Evolutionary conservation across 2,329 filamentous ascomycete species (phyloP).

Genomic region (Thelonectria discophora): DNA sequence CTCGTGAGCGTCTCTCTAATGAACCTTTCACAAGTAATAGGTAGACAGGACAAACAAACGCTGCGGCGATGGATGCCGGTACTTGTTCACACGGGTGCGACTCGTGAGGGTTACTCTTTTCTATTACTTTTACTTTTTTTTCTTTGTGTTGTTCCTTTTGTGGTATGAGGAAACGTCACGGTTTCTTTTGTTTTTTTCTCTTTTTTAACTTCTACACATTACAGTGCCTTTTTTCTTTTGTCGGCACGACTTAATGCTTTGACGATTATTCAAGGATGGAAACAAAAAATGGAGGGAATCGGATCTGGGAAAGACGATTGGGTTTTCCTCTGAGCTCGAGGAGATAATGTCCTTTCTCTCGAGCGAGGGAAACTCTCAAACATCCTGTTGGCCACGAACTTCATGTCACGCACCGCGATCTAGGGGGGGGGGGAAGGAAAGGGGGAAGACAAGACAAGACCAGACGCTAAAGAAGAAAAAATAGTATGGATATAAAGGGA

Average conservation of each 20-base stretch:
- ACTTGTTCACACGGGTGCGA: conserved; percentile 39
- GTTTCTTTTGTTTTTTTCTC: conserved; percentile 36
- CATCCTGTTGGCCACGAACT: conserved; percentile 6
- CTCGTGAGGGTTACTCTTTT: conserved; percentile 33
- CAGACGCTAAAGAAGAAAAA: not conserved
- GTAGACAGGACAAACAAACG: conserved; percentile 41
- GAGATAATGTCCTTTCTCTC: conserved; percentile 23
- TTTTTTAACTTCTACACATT: conserved; percentile 28
- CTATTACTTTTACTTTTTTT: conserved; percentile 28
- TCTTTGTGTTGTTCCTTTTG: conserved; percentile 42
- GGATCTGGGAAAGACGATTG: conserved; percentile 3
- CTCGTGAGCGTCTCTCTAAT: conserved; percentile 37
- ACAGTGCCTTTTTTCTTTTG: conserved; percentile 26
- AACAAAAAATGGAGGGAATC: conserved; percentile 4
- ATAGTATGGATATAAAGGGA: not conserved
- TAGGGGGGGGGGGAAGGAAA: conserved; percentile 1
- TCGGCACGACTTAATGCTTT: conserved; percentile 39
- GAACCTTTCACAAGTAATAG: conserved; percentile 41
- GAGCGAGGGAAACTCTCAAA: conserved; percentile 1
- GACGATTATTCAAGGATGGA: conserved; percentile 29
- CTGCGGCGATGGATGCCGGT: conserved; percentile 35
- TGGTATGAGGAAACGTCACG: conserved; percentile 40
- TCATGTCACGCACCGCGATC: conserved; percentile 9
- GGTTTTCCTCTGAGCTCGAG: conserved; percentile 18
- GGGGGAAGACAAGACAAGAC: conserved; percentile 2